A percentile compares a stretch with the other conserved stretches of the same genome.
Conservation (phyloP, 2,329 filamentous ascomycete genomes). For the Ceratocystis destructans region DNA sequence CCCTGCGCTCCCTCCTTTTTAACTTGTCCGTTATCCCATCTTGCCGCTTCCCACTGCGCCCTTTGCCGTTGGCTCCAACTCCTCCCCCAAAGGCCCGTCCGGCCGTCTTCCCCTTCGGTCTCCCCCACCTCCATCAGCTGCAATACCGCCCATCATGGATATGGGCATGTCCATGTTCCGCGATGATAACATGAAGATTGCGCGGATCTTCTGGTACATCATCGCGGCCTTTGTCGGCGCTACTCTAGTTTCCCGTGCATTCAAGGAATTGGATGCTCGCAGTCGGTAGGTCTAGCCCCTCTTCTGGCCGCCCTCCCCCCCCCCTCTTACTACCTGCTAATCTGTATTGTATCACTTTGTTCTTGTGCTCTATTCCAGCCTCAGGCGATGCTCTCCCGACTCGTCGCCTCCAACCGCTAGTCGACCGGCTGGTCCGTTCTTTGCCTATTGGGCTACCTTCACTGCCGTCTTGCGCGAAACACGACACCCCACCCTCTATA, state of each 20-base stretch:
- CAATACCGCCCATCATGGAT: constrained; percentile 16
- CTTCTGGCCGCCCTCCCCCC: not conserved
- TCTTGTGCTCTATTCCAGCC: constrained; percentile 25
- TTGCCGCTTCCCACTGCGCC: not conserved
- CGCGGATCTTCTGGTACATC: constrained; percentile 46
- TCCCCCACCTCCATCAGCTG: not conserved
- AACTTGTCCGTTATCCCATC: not conserved
- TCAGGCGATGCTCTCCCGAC: constrained; percentile 33
- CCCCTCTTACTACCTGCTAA: not conserved
- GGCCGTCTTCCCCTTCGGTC: not conserved
- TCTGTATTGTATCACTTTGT: no score
- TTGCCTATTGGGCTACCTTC: constrained; percentile 43
- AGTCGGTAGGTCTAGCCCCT: constrained; percentile 27
- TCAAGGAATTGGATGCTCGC: constrained; percentile 32
- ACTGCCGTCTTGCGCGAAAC: constrained; percentile 45
- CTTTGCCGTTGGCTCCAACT: not conserved
- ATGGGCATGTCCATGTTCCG: constrained; percentile 30
- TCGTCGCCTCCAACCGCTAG: constrained; percentile 37
- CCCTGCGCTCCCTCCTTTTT: not conserved
- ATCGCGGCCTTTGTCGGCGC: constrained; percentile 36
- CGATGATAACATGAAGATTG: constrained; percentile 33
- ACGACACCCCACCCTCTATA: constrained; percentile 40
- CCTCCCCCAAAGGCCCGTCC: not conserved
- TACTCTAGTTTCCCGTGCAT: constrained; percentile 29
- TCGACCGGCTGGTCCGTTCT: constrained; percentile 33